These are phyloP conservation scores for Spathaspora passalidarum DNA, from an alignment of 805 yeast species.

Conservation along the genomic window DNA sequence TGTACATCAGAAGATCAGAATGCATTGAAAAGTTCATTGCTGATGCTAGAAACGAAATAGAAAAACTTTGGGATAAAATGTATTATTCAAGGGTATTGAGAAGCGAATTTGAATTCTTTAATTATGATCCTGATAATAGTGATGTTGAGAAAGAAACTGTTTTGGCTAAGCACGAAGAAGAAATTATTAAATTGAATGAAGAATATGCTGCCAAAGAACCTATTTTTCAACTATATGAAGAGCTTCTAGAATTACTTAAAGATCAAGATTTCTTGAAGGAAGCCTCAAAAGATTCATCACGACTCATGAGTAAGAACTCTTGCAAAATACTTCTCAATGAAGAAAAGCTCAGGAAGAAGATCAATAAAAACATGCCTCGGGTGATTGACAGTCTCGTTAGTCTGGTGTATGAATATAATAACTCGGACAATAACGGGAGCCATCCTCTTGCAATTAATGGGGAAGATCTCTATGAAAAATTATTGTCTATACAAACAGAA, in stretches of 20 bases:
- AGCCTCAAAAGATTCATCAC: slow-evolving; percentile 74
- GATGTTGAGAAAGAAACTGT: slow-evolving; percentile 54
- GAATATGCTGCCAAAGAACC: slow-evolving; percentile 52
- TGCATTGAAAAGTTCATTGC: slow-evolving; percentile 66
- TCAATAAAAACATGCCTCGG: slow-evolving; percentile 67
- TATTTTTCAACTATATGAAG: slow-evolving; percentile 53
- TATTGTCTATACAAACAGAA: slow-evolving; percentile 30
- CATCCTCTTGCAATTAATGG: slow-evolving; percentile 42
- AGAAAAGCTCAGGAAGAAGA: slow-evolving; percentile 67
- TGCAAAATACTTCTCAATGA: slow-evolving; percentile 78
- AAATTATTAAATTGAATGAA: slow-evolving; percentile 49
- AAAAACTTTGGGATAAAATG: slow-evolving; percentile 58
- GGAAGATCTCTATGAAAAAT: slow-evolving; percentile 41
- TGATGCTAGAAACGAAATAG: slow-evolving; percentile 58
- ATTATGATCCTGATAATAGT: slow-evolving; percentile 28
- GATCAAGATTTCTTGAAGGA: slow-evolving; percentile 65
- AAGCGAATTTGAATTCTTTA: slow-evolving; percentile 41
- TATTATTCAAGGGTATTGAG: slow-evolving; percentile 56
- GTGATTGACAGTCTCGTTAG: slow-evolving; percentile 50
- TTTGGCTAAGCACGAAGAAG: slow-evolving; percentile 61
- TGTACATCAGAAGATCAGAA: slow-evolving; percentile 58
- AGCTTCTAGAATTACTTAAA: slow-evolving; percentile 50
- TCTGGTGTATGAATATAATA: slow-evolving; percentile 49
- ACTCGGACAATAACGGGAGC: slow-evolving; percentile 15
- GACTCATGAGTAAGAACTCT: slow-evolving; percentile 71